A percentile compares a stretch with the other conserved stretches of the same genome.
Evolutionary conservation across 768 basidiomycete genomes (phyloP).

Genomic region (Daedalea quercina): DNA sequence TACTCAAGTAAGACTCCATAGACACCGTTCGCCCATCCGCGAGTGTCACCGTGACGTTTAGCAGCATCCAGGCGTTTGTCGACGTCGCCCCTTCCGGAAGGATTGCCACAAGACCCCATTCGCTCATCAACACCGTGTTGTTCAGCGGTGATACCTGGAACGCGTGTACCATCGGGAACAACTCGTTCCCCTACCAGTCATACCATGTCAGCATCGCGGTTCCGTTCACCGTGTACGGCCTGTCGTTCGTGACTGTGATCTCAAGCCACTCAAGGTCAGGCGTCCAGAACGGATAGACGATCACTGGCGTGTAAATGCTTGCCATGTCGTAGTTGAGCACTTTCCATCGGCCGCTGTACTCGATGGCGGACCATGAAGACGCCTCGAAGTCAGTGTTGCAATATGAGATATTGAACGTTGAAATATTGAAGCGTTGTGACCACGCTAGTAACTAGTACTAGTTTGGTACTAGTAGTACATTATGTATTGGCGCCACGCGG

Average conservation of each 20-base stretch:
- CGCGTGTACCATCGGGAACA: slow-evolving; percentile 30
- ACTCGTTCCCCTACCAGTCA: slow-evolving; percentile 40
- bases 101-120: slow-evolving; percentile 35
- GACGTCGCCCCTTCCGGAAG: slow-evolving; percentile 35
- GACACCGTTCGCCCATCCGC: slow-evolving; percentile 32
- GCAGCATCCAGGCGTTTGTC: slow-evolving; percentile 42
- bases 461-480: no score
- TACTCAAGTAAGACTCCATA: slow-evolving; percentile 46
- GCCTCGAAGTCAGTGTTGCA: no score
- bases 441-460: no score
- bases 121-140: slow-evolving; percentile 37
- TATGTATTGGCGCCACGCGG: no score
- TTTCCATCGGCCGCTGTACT: slow-evolving; percentile 56
- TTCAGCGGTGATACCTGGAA: slow-evolving; percentile 45
- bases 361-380: slow-evolving; percentile 47
- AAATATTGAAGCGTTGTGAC: no score
- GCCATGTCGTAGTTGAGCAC: slow-evolving; percentile 47
- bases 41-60: slow-evolving; percentile 42
- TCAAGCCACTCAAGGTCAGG: slow-evolving; percentile 39
- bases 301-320: slow-evolving; percentile 37
- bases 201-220: slow-evolving; percentile 50
- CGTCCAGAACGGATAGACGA: slow-evolving; percentile 53
- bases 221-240: slow-evolving; percentile 40
- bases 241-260: slow-evolving; percentile 45
- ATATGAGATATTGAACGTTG: no score